Percentiles rank a stretch among this genome's conserved stretches.
Evolutionary conservation across 2,329 filamentous ascomycete genomes (phyloP).

Genomic region (Cephalotrichum gorgonifer): DNA sequence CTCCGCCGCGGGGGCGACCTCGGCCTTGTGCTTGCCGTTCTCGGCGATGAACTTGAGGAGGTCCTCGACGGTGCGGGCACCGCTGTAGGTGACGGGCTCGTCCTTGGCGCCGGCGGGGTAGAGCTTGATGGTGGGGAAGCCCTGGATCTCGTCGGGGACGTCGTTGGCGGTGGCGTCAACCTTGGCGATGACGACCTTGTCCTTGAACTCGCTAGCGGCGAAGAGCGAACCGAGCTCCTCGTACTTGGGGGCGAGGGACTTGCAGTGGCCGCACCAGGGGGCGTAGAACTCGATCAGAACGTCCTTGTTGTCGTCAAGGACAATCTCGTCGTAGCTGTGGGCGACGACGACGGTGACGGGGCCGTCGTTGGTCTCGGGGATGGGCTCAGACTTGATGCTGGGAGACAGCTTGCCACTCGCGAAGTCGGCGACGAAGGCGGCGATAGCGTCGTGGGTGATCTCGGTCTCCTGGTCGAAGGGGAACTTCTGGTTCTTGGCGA

Average conservation of each 20-base stretch:
- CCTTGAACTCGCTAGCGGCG: slow-evolving; percentile 66
- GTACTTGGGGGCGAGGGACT: slow-evolving; percentile 92
- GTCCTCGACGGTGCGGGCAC: slow-evolving; percentile 82
- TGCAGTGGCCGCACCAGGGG: slow-evolving; percentile 99
- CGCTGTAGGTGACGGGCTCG: slow-evolving; percentile 75
- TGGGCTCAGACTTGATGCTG: slow-evolving; percentile 96
- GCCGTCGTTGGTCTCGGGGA: slow-evolving; percentile 88
- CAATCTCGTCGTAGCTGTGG: slow-evolving; percentile 84
- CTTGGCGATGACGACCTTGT: slow-evolving; percentile 90
- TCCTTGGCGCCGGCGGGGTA: slow-evolving; percentile 86
- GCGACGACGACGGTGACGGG: slow-evolving; percentile 83
- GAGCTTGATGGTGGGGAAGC: slow-evolving; percentile 99
- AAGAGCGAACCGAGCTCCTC: slow-evolving; percentile 79
- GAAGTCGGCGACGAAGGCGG: slow-evolving; percentile 78
- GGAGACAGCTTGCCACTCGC: slow-evolving; percentile 80
- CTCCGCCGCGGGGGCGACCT: slow-evolving; percentile 46
- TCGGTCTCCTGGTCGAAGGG: slow-evolving; percentile 79
- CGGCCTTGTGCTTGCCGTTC: slow-evolving; percentile 82
- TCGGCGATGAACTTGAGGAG: slow-evolving; percentile 87
- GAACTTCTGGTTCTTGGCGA: slow-evolving; percentile 92
- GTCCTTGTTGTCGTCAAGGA: slow-evolving; percentile 91
- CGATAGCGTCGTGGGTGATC: slow-evolving; percentile 61
- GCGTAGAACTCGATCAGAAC: slow-evolving; percentile 98
- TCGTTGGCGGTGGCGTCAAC: slow-evolving; percentile 95
- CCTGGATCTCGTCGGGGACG: slow-evolving; percentile 90